Evolutionary conservation across 1,139 yeast genomes (phyloP).

Genomic region (Geotrichum reessii): DNA sequence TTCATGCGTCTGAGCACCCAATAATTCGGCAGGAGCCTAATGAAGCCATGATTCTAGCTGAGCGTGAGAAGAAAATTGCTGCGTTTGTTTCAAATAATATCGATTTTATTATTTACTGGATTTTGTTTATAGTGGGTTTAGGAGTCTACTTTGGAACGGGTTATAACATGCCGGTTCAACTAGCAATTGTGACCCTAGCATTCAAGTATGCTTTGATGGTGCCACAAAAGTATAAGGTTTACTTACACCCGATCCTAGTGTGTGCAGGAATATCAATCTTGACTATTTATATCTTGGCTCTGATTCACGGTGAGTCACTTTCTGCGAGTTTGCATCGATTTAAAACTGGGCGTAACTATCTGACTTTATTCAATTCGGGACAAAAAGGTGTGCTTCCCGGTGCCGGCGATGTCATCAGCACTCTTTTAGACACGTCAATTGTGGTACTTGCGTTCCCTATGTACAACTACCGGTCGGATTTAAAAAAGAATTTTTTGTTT

Average conservation of each 20-base stretch:
- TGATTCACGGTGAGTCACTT: conserved; percentile 37
- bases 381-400: conserved; percentile 53
- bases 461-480: conserved; percentile 66
- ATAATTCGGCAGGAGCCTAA: not conserved
- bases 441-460: conserved; percentile 72
- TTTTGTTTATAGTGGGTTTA: conserved; percentile 49
- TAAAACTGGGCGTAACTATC: conserved; percentile 64
- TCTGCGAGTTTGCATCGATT: conserved; percentile 42
- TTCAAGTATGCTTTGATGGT: conserved; percentile 50
- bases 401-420: conserved; percentile 67
- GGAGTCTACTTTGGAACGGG: conserved; percentile 40
- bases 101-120: conserved; percentile 50
- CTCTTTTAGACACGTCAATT: conserved; percentile 70
- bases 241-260: conserved; percentile 65
- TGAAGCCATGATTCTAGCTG: not conserved
- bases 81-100: conserved; percentile 44
- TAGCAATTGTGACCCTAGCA: conserved; percentile 53
- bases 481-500: conserved; percentile 51
- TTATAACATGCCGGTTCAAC: conserved; percentile 57
- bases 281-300: conserved; percentile 54
- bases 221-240: conserved; percentile 46
- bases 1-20: not conserved
- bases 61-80: conserved; percentile 31
- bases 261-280: conserved; percentile 59
- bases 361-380: conserved; percentile 48